Percentiles rank a stretch among this genome's conserved stretches.
Evolutionary conservation across 2,329 filamentous ascomycete species (phyloP).

Genomic region (Aspergillus japonicus): DNA sequence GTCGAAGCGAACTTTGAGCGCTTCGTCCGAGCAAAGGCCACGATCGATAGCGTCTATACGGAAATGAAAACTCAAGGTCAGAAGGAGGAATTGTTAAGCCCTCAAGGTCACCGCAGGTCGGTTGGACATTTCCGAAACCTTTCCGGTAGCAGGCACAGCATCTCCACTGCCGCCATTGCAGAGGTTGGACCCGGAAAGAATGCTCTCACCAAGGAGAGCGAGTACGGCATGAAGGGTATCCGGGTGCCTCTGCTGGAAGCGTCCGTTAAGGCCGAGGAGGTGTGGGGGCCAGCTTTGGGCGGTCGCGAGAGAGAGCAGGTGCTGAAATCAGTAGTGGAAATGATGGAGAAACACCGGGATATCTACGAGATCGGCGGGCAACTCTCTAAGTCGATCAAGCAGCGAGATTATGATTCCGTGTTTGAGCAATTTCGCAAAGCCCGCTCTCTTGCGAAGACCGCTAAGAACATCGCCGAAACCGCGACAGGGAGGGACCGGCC

Average conservation of each 20-base stretch:
- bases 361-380: conserved; percentile 77
- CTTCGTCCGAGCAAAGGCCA: conserved; percentile 95
- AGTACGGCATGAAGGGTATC: conserved; percentile 85
- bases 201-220: conserved; percentile 85
- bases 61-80: conserved; percentile 82
- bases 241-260: conserved; percentile 85
- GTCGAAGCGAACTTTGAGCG: conserved; percentile 98
- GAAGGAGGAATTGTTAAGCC: conserved; percentile 39
- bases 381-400: conserved; percentile 80
- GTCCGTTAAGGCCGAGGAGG: conserved; percentile 90
- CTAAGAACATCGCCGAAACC: conserved; percentile 65
- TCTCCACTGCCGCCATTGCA: conserved; percentile 37
- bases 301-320: conserved; percentile 88
- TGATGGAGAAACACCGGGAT: conserved; percentile 75
- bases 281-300: conserved; percentile 92
- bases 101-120: conserved; percentile 62
- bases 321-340: conserved; percentile 72
- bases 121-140: conserved; percentile 61
- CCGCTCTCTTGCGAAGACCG: conserved; percentile 77
- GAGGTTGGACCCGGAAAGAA: conserved; percentile 73
- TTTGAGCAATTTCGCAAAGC: conserved; percentile 84
- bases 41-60: conserved; percentile 97
- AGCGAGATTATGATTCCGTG: conserved; percentile 83
- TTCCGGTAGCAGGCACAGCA: conserved; percentile 42
- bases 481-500: conserved; percentile 51